These are phyloP conservation scores for Diversispora epigaea DNA, from an alignment of 192 early-diverging fungal species.

Conservation along the genomic window DNA sequence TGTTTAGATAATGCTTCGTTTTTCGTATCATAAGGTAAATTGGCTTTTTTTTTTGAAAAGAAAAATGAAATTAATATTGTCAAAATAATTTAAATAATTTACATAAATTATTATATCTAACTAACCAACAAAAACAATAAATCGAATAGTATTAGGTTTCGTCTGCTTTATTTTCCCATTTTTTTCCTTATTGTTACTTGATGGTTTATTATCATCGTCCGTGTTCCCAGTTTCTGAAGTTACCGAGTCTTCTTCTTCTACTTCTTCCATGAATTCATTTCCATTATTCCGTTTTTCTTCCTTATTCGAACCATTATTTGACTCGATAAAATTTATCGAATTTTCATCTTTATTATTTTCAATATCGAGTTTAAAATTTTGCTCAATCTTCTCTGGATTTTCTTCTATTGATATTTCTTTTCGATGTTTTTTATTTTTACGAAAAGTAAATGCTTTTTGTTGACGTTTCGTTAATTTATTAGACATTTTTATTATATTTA, in stretches of 20 bases:
- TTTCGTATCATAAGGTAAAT: conserved; percentile 65
- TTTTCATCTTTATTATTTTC: neutral
- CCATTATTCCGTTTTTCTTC: too few species aligned
- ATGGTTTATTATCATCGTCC: too few species aligned
- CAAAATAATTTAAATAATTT: neutral
- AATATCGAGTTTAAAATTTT: neutral
- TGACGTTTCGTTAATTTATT: neutral
- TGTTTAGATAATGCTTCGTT: conserved; percentile 60
- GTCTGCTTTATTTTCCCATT: too few species aligned
- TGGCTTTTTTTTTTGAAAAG: conserved; percentile 40
- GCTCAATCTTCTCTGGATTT: neutral
- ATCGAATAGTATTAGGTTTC: conserved; percentile 28
- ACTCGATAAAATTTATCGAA: too few species aligned
- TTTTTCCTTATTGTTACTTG: too few species aligned
- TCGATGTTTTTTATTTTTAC: neutral
- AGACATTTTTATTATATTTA: neutral
- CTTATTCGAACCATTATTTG: too few species aligned
- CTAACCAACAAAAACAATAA: conserved; percentile 61
- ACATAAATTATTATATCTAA: neutral
- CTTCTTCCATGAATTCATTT: too few species aligned
- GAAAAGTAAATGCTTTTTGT: neutral
- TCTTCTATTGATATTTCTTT: neutral
- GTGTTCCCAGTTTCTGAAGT: too few species aligned
- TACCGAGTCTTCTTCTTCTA: too few species aligned
- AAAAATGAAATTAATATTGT: too few species aligned